Evolutionary conservation across 2,329 filamentous ascomycete genomes (phyloP), one percentile per base, ranked within the genome.

Genomic region (Fusarium virguliforme): DNA sequence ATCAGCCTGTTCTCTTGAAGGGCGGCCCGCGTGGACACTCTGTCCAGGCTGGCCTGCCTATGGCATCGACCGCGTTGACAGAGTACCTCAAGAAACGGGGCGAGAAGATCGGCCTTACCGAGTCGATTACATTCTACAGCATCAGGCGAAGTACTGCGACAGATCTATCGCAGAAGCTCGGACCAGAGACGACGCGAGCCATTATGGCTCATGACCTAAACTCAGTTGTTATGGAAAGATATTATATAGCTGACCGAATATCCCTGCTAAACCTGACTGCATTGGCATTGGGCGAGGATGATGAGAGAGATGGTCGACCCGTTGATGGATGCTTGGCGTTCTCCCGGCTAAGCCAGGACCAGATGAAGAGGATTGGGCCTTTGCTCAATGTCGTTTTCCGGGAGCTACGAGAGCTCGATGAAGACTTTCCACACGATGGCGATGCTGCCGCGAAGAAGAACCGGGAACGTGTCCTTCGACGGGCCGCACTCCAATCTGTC

Each of bases 161-260:
- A 9, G 35, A 54, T 8, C 48, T 61, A 18, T 22, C 26, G 0
- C 7, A 2, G 3, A 28, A 22, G 26, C 15, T 61, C 9, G 46
- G 58, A 4, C 3, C 37, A 2, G 48, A 54, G 10, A 34, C 15
- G 37, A n/a, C n/a, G n/a, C n/a, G 58, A n/a, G 58, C 34, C 12
- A 41, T 54, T 9, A 61, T 53, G 58, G 58, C 58, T 34, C 41
- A 61, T 30, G 58, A 61, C 15, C 58, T 46, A 5, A 6, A 8
- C 18, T 54, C 58, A 8, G 26, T 28, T 1, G 12, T 38, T 4
- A n/a, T 61, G 32, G 48, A 53, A 12, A 40, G 26, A 8, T 35
- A 38, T 15, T 61, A 54, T 15, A 41, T 46, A 0, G 13, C 13
- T 4, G 13, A 61, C n/a, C 46, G 46, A 30, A 28, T 32, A 7